Evolutionary conservation across 495 filamentous ascomycete genomes (phyloP).

Genomic region (Talaromyces wortmannii): DNA sequence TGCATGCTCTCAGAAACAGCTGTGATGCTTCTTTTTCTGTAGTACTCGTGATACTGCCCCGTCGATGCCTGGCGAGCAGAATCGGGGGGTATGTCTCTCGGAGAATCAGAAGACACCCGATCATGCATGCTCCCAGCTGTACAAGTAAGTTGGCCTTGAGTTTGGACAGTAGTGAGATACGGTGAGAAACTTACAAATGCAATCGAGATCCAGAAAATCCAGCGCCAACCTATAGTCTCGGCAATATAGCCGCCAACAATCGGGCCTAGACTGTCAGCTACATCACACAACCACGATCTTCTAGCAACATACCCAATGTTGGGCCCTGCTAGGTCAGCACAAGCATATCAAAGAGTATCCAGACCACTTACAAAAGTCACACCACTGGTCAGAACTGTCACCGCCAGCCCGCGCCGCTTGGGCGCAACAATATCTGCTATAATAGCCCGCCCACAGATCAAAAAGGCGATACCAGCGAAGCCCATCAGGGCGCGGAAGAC

Average conservation of each 20-base stretch:
- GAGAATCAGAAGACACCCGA: slow-evolving; percentile 24
- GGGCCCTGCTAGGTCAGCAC: neutral
- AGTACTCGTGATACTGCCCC: neutral
- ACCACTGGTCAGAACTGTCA: neutral
- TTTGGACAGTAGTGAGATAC: no score
- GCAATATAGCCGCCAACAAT: slow-evolving; percentile 47
- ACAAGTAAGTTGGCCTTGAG: neutral
- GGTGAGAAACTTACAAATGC: slow-evolving; percentile 1
- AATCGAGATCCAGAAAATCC: slow-evolving; percentile 56
- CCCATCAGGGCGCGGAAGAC: no score
- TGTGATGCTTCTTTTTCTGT: neutral
- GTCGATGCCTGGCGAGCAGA: slow-evolving; percentile 17
- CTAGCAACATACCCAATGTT: neutral
- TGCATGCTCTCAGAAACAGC: slow-evolving; percentile 4
- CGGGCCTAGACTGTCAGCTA: slow-evolving; percentile 22
- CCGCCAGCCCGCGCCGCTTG: neutral
- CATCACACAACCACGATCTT: neutral
- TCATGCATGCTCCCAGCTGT: neutral
- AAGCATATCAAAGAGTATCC: neutral
- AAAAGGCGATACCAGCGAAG: no score
- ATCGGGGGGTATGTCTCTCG: slow-evolving; percentile 45
- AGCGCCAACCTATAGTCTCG: slow-evolving; percentile 48
- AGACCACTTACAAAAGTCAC: neutral
- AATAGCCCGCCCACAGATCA: no score
- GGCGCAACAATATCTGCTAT: neutral